Evolutionary conservation across 805 yeast species (phyloP).

Genomic region (Scheffersomyces coipomensis): DNA sequence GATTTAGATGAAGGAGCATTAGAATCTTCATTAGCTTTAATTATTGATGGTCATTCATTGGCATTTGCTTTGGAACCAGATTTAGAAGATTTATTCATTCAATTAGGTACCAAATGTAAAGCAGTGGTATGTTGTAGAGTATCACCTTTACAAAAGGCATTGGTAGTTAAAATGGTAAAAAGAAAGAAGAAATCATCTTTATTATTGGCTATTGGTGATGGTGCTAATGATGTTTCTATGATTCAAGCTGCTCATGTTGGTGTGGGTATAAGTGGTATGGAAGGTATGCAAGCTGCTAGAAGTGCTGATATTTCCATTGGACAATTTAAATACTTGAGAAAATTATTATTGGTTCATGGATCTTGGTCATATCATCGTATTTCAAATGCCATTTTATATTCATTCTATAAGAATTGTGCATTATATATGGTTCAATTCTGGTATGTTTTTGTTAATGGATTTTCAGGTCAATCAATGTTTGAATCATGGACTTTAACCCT

Average conservation of each 20-base stretch:
- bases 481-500: conserved; percentile 98
- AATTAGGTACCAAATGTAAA: conserved; percentile 81
- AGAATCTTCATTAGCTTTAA: conserved; percentile 74
- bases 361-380: conserved; percentile 97
- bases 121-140: conserved; percentile 98
- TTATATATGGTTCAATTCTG: conserved; percentile 98
- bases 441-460: conserved; percentile 91
- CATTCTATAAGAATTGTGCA: conserved; percentile 94
- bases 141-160: conserved; percentile 94
- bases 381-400: conserved; percentile 87
- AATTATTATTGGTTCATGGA: conserved; percentile 88
- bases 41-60: conserved; percentile 92
- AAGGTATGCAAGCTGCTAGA: conserved; percentile 99
- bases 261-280: conserved; percentile 98
- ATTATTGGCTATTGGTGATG: conserved; percentile 93
- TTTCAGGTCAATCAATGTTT: conserved; percentile 91
- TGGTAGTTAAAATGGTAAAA: conserved; percentile 93
- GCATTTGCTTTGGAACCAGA: conserved; percentile 82
- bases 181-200: conserved; percentile 68
- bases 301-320: conserved; percentile 97
- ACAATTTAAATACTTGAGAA: conserved; percentile 84
- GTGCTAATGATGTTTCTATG: conserved; percentile 99
- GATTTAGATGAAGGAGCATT: conserved; percentile 58
- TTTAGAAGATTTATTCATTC: conserved; percentile 73
- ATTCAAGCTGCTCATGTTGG: conserved; percentile 99